A percentile compares a stretch with the other conserved stretches of the same genome.
Evolutionary conservation across 345 rosid species (phyloP).

Genomic region (Litchi chinensis): DNA sequence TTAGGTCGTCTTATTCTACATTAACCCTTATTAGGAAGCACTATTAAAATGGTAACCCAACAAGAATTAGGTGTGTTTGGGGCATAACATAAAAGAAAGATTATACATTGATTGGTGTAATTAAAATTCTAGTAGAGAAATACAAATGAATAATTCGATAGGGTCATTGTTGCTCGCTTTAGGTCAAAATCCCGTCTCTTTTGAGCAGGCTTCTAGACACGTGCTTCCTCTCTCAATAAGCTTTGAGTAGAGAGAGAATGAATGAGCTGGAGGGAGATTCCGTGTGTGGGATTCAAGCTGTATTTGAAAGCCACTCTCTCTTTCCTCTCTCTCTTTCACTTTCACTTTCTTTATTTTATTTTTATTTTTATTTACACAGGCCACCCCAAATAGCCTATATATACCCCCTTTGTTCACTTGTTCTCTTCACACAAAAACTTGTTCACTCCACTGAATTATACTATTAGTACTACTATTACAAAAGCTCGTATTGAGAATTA

Average conservation of each 20-base stretch:
- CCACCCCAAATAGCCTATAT: conserved; percentile 26
- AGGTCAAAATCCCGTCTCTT: conserved; percentile 21
- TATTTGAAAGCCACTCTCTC: conserved; percentile 28
- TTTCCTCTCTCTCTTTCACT: background rate
- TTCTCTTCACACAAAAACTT: conserved; percentile 26
- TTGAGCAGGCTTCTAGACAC: conserved; percentile 21
- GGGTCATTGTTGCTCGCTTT: background rate
- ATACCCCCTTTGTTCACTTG: conserved; percentile 21
- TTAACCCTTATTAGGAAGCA: background rate
- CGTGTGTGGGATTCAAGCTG: conserved; percentile 62
- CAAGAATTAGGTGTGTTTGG: conserved; percentile 12
- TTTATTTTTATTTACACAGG: background rate
- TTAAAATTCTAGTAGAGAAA: background rate
- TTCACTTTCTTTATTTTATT: background rate
- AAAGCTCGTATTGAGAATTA: background rate
- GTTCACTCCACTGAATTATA: background rate
- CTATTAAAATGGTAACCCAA: background rate
- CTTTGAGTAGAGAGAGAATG: background rate
- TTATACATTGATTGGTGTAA: background rate
- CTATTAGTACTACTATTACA: background rate
- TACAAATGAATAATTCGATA: background rate
- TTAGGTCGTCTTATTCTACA: background rate
- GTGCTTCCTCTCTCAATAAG: conserved; percentile 24
- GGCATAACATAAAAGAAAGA: background rate
- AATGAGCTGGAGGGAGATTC: conserved; percentile 54